Evolutionary conservation across 192 early-diverging fungal genomes (phyloP).

Genomic region (Spinellus fusiger): DNA sequence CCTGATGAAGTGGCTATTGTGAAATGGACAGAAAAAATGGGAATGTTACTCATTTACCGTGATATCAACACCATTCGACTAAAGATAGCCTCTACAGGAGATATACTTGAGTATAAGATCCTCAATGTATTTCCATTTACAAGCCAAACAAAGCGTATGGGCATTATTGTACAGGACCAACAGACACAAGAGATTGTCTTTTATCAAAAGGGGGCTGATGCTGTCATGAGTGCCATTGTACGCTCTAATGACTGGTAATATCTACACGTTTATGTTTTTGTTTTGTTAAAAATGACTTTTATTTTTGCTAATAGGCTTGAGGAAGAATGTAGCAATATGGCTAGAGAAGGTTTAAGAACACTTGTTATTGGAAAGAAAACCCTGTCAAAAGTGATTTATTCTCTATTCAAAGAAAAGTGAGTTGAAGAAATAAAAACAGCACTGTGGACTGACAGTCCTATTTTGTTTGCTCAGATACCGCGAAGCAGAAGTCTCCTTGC

Average conservation of each 20-base stretch:
- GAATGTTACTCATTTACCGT: constrained; percentile 74
- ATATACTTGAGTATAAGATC: constrained; percentile 64
- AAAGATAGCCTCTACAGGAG: constrained; percentile 45
- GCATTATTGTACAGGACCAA: constrained; percentile 76
- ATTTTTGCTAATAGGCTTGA: constrained; percentile 49
- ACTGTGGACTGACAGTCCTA: not conserved
- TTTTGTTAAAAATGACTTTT: not conserved
- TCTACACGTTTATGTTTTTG: not conserved
- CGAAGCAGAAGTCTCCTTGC: constrained; percentile 66
- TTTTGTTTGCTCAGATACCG: constrained; percentile 37
- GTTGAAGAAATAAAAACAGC: not conserved
- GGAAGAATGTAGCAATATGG: constrained; percentile 97
- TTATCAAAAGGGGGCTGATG: constrained; percentile 92
- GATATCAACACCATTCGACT: constrained; percentile 65
- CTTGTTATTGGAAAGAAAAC: constrained; percentile 85
- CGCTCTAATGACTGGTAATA: constrained; percentile 83
- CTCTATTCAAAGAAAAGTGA: constrained; percentile 55
- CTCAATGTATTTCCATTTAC: constrained; percentile 98
- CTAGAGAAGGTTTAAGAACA: constrained; percentile 89
- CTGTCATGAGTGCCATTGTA: constrained; percentile 83
- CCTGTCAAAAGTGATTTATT: constrained; percentile 65
- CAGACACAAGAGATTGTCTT: constrained; percentile 75
- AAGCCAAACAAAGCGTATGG: constrained; percentile 97
- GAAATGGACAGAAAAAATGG: constrained; percentile 84
- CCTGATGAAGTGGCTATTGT: constrained; percentile 97